Conservation (phyloP, 2,329 filamentous ascomycete genomes). For the Pseudogymnoascus sp. region DNA sequence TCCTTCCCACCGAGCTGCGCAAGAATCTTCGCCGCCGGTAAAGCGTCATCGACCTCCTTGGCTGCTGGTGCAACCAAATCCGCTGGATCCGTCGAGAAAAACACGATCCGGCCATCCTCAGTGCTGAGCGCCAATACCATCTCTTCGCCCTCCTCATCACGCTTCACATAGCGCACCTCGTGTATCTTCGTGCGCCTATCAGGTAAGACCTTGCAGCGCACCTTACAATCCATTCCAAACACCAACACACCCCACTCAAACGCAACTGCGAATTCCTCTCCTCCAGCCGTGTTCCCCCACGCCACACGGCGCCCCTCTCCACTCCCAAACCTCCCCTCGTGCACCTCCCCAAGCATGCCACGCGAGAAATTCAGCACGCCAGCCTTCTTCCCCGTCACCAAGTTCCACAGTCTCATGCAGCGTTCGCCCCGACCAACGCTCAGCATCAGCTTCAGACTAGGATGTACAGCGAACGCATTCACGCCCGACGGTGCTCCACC, state of each 20-base stretch:
- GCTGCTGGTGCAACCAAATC: slow-evolving; percentile 33
- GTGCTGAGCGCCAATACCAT: slow-evolving; percentile 68
- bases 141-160: slow-evolving; percentile 40
- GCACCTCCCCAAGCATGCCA: slow-evolving; percentile 63
- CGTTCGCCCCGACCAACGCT: slow-evolving; percentile 83
- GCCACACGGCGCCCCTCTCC: slow-evolving; percentile 77
- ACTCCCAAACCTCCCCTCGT: slow-evolving; percentile 66
- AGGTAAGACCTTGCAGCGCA: slow-evolving; percentile 65
- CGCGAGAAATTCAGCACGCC: slow-evolving; percentile 80
- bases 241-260: slow-evolving; percentile 82
- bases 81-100: slow-evolving; percentile 62
- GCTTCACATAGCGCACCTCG: slow-evolving; percentile 63
- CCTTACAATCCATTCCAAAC: slow-evolving; percentile 81
- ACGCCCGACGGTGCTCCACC: slow-evolving; percentile 79
- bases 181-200: slow-evolving; percentile 71
- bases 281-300: slow-evolving; percentile 67
- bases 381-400: slow-evolving; percentile 93
- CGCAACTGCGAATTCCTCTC: slow-evolving; percentile 78
- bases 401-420: slow-evolving; percentile 90
- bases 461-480: slow-evolving; percentile 92
- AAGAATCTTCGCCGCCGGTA: slow-evolving; percentile 56
- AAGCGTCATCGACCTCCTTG: slow-evolving; percentile 33
- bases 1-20: slow-evolving; percentile 72
- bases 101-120: slow-evolving; percentile 79
- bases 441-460: slow-evolving; percentile 94